Base-by-base conservation (phyloP, 164 flowering plant genomes). In the Stephania cephalantha region DNA sequence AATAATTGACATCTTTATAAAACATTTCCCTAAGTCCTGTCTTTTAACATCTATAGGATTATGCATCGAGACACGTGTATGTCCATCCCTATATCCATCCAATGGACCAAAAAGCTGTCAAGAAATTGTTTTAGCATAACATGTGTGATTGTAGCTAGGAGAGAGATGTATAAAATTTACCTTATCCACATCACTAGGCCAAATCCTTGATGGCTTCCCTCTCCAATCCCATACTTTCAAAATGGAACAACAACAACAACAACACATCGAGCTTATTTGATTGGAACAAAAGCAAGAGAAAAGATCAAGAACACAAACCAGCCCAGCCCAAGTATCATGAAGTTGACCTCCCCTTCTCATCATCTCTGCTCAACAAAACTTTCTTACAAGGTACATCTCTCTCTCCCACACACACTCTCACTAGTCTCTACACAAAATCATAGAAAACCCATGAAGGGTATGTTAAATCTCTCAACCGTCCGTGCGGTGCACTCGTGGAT, bases 331-430 rank as follows among this genome's bases (percentile, higher is more conserved):
- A 85, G 74, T 91, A 92, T 80, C 90, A 95, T 81, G 87, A 86
- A 8, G 70, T 84, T 81, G 90, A 87, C 80, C 94, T 92, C 75
- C 90, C 97, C 29, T 93, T 92, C 85, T 74, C 97, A 42, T 85
- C 82, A 50, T 88, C 95, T 74, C 87, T 95, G 0, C 86, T 95
- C 22, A 73, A 77, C 79, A 84, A 84, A 77, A 91, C 98, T 68
- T 92, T 90, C 85, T 79, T 95, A 69, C 84, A 67, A 70, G 97
- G 96, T 94, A 78, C 50, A 71, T 46, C 70, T 66, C 72, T 84
- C 46, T 22, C 78, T 35, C 78, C 73, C 68, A 25, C 25, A 25
- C 25, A 25, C 25, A 25, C 25, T 25, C 25, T 25, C 25, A 0
- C 25, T 25, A n/a, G 25, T 42, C 35, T 71, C 31, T 71, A 25